Evolutionary conservation across 2,329 filamentous ascomycete species (phyloP), one percentile per base, ranked within the genome.

Genomic region (Claviceps spartinae): DNA sequence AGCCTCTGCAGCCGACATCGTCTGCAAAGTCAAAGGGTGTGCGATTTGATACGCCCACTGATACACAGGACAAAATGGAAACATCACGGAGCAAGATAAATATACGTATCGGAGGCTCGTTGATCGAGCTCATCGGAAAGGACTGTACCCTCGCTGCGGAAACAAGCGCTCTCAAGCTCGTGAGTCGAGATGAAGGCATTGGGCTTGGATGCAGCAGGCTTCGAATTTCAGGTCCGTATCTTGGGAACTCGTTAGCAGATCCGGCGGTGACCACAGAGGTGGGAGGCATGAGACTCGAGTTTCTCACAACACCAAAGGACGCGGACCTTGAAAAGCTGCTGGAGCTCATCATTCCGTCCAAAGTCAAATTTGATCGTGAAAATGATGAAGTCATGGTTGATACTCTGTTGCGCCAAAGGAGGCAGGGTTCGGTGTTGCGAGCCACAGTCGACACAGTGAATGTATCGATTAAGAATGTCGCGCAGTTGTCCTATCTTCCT

Each of bases 301-400:
- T 86, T 60, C 68, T 88, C 1, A 76, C 77, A 55, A 69, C 77
- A 0, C 91, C 93, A 0, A 83, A 84, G 55, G 84, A 95, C 58
- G 72, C 76, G 18, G 93, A 98, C 64, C 73, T 98, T 0, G 85
- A 90, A 61, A 80, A 83, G 37, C 75, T 98, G 1, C 71, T 98
- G 0, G 84, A 86, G 50, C 75, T 98, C 49, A 86, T 98, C 52
- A 95, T 86, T 6, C 94, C 93, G 0, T 95, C 90, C 0, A 93
- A 89, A 57, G 82, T 93, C 65, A 88, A 90, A 56, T 96, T 93
- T 60, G 77, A 83, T 57, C 84, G 91, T 55, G 81, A 83, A 47
- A 86, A 94, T 54, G 88, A 96, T 59, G 91, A 97, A 61, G 95
- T 98, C 54, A 83, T 98, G 74, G 79, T 98, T 22, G 91, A 97